Evolutionary conservation across 441 rosid species (phyloP), one percentile per base, ranked within the genome.

Genomic region (Kokia cookei): DNA sequence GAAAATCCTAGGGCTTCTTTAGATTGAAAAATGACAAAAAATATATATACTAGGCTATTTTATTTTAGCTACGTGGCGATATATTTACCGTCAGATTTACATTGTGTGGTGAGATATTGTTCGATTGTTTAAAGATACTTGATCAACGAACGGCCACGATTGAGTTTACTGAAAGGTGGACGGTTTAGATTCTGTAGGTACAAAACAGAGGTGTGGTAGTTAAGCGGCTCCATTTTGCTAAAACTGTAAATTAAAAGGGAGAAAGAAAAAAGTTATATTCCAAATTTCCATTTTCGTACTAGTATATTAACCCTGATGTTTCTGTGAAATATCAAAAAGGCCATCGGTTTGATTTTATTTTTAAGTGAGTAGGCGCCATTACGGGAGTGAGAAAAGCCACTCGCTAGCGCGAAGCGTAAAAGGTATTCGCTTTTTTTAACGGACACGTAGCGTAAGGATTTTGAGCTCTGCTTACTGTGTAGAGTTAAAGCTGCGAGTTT

Each of bases 1-100:
- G 17, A 72, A 69, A 76, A 85, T 75, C 84, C 93, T 88, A 87
- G 94, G 96, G 96, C 84, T 89, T 89, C 89, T 72, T 88, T 84
- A 81, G 86, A 87, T 80, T 78, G 75, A 76, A 63, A 65, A 22
- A 1, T 13, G 69, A 6, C 1, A 37, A 37, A 65, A 65, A 73
- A 75, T 62, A 35, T 78, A 66, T 72, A 22, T 15, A 47, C 7
- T 9, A 55, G 13, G 19, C 61, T 50, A 51, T 66, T n/a, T 7
- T 7, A 54, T 61, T 55, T 37, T 0, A 0, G 19, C 27, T 53
- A 77, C 82, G 88, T 80, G 86, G 79, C 75, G 40, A 0, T 2
- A 0, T 13, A 0, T 0, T 0, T 0, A 15, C 72, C 81, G 79
- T 82, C 10, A 0, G 86, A 87, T 83, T 57, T 6, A 3, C 13